Evolutionary conservation across 164 flowering plant species (phyloP).

Genomic region (Dillenia turbinata): DNA sequence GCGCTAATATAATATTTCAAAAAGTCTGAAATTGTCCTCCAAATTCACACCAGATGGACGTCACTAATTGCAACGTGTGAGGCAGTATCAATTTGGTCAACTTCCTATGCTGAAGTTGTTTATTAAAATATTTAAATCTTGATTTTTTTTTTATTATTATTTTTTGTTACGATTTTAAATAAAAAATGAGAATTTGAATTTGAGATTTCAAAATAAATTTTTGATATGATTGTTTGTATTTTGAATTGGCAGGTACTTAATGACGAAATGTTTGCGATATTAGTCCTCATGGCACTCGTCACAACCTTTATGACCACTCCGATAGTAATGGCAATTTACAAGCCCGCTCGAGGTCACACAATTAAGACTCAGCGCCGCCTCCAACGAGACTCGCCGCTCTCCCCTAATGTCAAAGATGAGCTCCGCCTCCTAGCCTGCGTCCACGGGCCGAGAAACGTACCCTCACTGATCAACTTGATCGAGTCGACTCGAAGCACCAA

Average conservation of each 20-base stretch:
- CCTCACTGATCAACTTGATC: slow-evolving; percentile 48
- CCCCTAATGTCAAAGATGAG: slow-evolving; percentile 14
- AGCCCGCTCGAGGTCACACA: slow-evolving; percentile 31
- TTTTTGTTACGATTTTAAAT: too few species aligned
- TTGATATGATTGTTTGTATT: neutral
- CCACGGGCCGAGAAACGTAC: slow-evolving; percentile 45
- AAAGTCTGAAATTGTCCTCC: too few species aligned
- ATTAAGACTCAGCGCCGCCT: slow-evolving; percentile 16
- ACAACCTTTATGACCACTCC: slow-evolving; percentile 85
- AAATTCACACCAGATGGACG: too few species aligned
- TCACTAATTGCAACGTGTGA: too few species aligned
- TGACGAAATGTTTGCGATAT: slow-evolving; percentile 66
- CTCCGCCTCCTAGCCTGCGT: slow-evolving; percentile 59
- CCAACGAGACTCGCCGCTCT: slow-evolving; percentile 6
- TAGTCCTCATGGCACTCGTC: slow-evolving; percentile 76
- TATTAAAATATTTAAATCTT: too few species aligned
- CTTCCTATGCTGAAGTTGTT: too few species aligned
- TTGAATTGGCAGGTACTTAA: slow-evolving; percentile 49
- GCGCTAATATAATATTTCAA: too few species aligned
- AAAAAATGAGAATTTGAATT: too few species aligned
- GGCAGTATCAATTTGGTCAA: too few species aligned
- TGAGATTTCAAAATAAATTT: too few species aligned
- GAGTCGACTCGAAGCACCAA: slow-evolving; percentile 42
- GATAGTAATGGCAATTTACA: slow-evolving; percentile 55
- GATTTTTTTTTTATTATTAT: too few species aligned